These are phyloP conservation scores for Euphrasia arctica DNA, from an alignment of 305 asterid species.

Conservation along the genomic window DNA sequence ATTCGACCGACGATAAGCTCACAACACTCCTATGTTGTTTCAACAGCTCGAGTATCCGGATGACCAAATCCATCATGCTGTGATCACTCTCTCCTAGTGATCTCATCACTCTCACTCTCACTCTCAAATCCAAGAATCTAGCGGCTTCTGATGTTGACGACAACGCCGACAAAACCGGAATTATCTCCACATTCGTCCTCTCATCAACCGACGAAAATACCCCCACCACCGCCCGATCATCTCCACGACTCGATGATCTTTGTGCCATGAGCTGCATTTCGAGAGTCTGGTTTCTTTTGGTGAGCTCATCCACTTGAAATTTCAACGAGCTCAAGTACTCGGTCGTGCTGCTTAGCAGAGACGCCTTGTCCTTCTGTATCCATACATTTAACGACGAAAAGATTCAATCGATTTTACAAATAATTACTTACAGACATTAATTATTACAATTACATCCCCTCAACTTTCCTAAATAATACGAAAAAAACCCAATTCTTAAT, in stretches of 20 bases:
- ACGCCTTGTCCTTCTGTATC: slow-evolving; percentile 74
- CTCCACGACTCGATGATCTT: background rate
- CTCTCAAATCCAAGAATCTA: slow-evolving; percentile 54
- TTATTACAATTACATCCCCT: too few relatives aligned
- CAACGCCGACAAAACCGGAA: slow-evolving; percentile 22
- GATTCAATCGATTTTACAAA: background rate
- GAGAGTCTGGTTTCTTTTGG: slow-evolving; percentile 37
- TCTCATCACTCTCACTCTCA: slow-evolving; percentile 27
- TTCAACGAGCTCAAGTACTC: slow-evolving; percentile 50
- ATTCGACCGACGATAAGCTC: slow-evolving; percentile 40
- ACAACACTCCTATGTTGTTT: slow-evolving; percentile 30
- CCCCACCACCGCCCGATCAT: background rate
- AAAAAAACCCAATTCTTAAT: too few relatives aligned
- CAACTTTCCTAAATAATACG: too few relatives aligned
- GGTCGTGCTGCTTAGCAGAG: slow-evolving; percentile 58
- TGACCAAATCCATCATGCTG: slow-evolving; percentile 43
- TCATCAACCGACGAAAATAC: slow-evolving; percentile 23
- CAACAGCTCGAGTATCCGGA: slow-evolving; percentile 42
- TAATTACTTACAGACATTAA: too few relatives aligned
- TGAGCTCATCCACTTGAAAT: slow-evolving; percentile 51
- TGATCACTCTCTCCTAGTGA: slow-evolving; percentile 25
- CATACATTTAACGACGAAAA: background rate
- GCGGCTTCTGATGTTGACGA: slow-evolving; percentile 36
- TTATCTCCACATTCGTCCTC: slow-evolving; percentile 33
- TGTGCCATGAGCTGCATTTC: slow-evolving; percentile 34